Evolutionary conservation across 371 early-diverging fungal genomes (phyloP).

Genomic region (Mucor lusitanicus): DNA sequence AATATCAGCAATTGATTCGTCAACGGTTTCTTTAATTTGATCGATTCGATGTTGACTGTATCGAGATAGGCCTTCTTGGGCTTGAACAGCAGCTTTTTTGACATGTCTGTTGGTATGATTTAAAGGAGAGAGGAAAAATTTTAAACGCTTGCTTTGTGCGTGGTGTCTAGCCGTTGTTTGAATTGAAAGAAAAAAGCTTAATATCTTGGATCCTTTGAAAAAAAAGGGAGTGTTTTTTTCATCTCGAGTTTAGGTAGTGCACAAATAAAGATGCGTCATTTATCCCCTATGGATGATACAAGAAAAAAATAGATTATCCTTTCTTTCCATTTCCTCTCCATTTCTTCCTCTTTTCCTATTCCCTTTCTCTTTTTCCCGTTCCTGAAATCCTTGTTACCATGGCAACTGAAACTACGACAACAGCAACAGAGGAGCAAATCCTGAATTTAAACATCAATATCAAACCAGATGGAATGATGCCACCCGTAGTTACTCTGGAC

Average conservation of each 20-base stretch:
- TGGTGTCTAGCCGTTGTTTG: background rate
- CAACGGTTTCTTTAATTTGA: background rate
- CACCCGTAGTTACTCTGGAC: conserved; percentile 3
- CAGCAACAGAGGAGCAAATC: background rate
- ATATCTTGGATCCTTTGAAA: background rate
- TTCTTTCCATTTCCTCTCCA: background rate
- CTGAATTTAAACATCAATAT: conserved; percentile 1
- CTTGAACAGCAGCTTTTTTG: background rate
- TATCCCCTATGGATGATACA: conserved; percentile 6
- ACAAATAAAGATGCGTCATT: conserved; percentile 18
- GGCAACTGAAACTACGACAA: conserved; percentile 1
- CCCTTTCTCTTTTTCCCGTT: background rate
- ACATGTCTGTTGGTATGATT: background rate
- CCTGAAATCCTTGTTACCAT: background rate
- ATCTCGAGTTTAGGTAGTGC: background rate
- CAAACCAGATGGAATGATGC: background rate
- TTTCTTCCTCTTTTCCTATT: conserved; percentile 1
- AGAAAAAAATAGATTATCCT: background rate
- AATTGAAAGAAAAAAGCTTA: background rate
- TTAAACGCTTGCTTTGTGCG: background rate
- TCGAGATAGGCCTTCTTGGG: conserved; percentile 11
- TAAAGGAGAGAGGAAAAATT: background rate
- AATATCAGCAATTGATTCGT: conserved; percentile 58
- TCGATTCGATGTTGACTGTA: background rate
- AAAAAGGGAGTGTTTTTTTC: background rate